Evolutionary conservation across 495 filamentous ascomycete species (phyloP), one percentile per base, ranked within the genome.

Genomic region (Aspergillus cavernicola): DNA sequence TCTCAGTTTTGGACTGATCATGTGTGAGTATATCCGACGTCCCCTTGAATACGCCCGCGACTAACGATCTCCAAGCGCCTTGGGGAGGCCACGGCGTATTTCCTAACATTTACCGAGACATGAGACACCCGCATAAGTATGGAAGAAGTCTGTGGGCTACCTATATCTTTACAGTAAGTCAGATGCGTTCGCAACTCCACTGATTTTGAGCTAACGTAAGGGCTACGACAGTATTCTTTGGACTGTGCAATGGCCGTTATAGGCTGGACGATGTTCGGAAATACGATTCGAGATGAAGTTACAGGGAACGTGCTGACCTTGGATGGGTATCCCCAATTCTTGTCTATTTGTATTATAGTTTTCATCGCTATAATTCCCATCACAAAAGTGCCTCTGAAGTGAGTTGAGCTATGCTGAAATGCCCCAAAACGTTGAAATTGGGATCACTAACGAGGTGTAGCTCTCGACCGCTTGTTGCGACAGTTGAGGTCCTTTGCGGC

Each of bases 61-160:
- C 59, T 64, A 20, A 57, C n/a, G 1, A 24, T 31, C 28, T 24
- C 43, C 10, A 50, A 81, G 78, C 91, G 20, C 91, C 92, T 1
- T 98, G 91, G 90, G 93, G 93, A 57, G 93, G 93, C 7, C 93
- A 97, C 64, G 80, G 83, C 47, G 93, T 98, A 23, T 96, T 98
- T 64, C 93, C 93, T 2, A 96, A 95, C 61, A 96, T 98, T 62
- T 98, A 96, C 66, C 81, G 91, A 45, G 93, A 98, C 70, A 98
- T 98, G 93, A 79, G 93, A 55, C 93, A 97, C 66, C 91, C 93
- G 0, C 78, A 87, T 39, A 93, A 90, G 62, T 97, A 93, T 66
- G 77, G 75, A 18, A 81, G 80, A 66, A 86, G 85, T 43, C 77
- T 97, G 16, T 83, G 85, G 62, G 79, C 85, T 35, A 95, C 92